Evolutionary conservation across 1,139 yeast species (phyloP), one percentile per base, ranked within the genome.

Genomic region (Zhuliangozyma blackwelliae): DNA sequence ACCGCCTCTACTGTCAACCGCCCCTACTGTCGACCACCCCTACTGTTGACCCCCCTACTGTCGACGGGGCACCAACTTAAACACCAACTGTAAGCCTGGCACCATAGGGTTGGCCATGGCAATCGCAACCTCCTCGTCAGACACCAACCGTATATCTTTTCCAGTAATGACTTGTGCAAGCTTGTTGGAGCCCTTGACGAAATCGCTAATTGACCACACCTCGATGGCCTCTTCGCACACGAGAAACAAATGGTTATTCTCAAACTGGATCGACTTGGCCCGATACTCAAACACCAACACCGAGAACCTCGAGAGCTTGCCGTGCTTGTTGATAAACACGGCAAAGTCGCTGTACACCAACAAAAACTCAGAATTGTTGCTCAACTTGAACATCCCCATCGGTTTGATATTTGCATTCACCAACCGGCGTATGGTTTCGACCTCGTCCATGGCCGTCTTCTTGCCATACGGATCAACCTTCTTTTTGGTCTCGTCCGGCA

Each of bases 81-180:
- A 58, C 2, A 79, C 52, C 38, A 86, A 55, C 54, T 86, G 95
- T 43, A 86, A 62, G 2, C 82, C 89, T 2, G 72, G 64, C 7
- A 75, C 71, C 44, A 64, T 62, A 0, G 96, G 96, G 53, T 87
- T 89, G 10, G 90, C 88, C 68, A 85, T 66, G 2, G 72, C 61
- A 25, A 84, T 61, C 31, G 71, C 65, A 21, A 80, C 63, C 34
- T 64, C 64, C 5, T 73, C 73, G 22, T 61, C 65, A 9, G 56
- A 55, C 19, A 81, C 48, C 46, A 79, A 53, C 26, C 59, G 60
- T 27, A 82, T 69, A 40, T 79, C 81, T 51, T 82, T 83, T 10
- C 95, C 95, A 7, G 81, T 73, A 29, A 87, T 68, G 7, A 86
- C 84, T 55, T 88, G 96, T 31, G 79, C 72, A 21, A 88, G 73